Evolutionary conservation across 176 grass and related monocot genomes (phyloP).

Genomic region (Triticum dicoccoides): DNA sequence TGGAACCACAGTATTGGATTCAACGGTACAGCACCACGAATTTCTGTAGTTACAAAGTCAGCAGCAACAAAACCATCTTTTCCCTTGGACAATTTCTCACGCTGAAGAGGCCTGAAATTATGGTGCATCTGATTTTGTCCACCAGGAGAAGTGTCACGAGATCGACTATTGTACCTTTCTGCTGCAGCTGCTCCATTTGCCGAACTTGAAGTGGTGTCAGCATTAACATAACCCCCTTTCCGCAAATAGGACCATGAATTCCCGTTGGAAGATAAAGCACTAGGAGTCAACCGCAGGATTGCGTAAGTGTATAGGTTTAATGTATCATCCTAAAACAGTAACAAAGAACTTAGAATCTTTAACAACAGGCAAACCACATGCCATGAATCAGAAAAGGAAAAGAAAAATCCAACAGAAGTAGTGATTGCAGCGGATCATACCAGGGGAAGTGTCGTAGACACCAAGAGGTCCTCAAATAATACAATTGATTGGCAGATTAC

Average conservation of each 20-base stretch:
- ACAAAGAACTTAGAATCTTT: background rate
- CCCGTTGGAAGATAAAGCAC: constrained; percentile 70
- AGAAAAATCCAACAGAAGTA: constrained; percentile 22
- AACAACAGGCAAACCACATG: constrained; percentile 19
- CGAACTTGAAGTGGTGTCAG: constrained; percentile 44
- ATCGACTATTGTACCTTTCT: constrained; percentile 64
- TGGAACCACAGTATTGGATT: constrained; percentile 77
- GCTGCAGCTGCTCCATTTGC: constrained; percentile 45
- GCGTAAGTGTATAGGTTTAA: constrained; percentile 77
- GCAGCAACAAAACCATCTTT: constrained; percentile 84
- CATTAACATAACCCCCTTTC: constrained; percentile 64
- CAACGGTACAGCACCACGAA: constrained; percentile 36
- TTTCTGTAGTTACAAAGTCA: constrained; percentile 52
- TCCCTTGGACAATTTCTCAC: constrained; percentile 81
- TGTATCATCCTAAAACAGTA: constrained; percentile 75
- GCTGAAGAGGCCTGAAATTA: constrained; percentile 74
- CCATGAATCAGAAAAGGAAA: constrained; percentile 5
- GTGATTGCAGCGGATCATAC: constrained; percentile 44
- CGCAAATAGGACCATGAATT: constrained; percentile 94
- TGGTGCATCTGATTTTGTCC: constrained; percentile 56
- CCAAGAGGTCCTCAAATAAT: constrained; percentile 95
- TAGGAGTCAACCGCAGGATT: constrained; percentile 81
- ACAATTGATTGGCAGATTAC: constrained; percentile 62
- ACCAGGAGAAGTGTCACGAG: constrained; percentile 68
- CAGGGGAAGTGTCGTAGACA: constrained; percentile 77